Evolutionary conservation across 768 basidiomycete species (phyloP).

Genomic region (Russula lepida): DNA sequence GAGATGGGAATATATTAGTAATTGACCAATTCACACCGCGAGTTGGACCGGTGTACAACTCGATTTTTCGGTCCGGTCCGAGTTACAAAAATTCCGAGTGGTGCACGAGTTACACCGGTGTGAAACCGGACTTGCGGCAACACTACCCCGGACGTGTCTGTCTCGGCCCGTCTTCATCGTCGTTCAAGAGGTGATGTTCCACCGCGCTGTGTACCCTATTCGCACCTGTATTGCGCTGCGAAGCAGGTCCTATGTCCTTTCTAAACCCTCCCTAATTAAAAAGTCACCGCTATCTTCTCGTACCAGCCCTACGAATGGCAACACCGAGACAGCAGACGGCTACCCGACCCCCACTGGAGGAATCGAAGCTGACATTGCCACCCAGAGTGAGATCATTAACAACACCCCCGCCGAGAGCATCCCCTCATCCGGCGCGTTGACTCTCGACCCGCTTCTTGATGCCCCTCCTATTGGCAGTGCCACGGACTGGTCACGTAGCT

Average conservation of each 20-base stretch:
- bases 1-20: too few species aligned
- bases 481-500: constrained; percentile 89
- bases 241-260: not conserved
- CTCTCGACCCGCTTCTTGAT: constrained; percentile 17
- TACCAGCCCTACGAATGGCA: constrained; percentile 22
- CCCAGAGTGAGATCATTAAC: constrained; percentile 13
- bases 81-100: too few species aligned
- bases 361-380: constrained; percentile 17
- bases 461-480: constrained; percentile 13
- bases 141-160: not conserved
- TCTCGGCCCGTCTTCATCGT: not conserved
- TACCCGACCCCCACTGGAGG: constrained; percentile 23
- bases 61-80: too few species aligned
- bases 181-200: not conserved
- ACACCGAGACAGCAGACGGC: constrained; percentile 21
- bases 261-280: constrained; percentile 12
- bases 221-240: constrained; percentile 8
- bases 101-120: too few species aligned
- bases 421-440: constrained; percentile 21
- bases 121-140: too few species aligned
- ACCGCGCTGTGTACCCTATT: constrained; percentile 1
- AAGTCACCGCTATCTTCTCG: constrained; percentile 22
- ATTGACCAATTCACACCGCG: too few species aligned
- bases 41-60: too few species aligned
- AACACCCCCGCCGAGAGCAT: constrained; percentile 20